Evolutionary conservation across 2,329 filamentous ascomycete genomes (phyloP), one percentile per base, ranked within the genome.

Genomic region (Cordyceps militaris): DNA sequence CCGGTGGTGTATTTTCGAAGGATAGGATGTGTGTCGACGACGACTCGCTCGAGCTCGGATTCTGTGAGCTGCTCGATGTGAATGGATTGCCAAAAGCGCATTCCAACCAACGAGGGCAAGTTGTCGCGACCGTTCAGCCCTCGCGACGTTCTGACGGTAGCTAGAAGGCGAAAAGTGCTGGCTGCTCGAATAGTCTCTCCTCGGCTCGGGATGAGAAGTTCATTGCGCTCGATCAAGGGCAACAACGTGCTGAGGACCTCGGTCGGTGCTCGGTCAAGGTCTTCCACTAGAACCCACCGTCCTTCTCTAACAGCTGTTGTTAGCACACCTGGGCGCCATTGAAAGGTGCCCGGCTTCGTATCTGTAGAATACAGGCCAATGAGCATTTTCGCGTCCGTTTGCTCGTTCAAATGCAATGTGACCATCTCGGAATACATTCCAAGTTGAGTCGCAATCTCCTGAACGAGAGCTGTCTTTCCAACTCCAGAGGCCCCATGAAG

Each of bases 311-410:
- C 91, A 36, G 95, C 95, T 30, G 91, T 96, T 0, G 94, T 97
- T 64, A 99, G 76, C 21, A 97, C 89, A 73, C 94, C 94, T 3
- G 94, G 84, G 60, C 89, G 85, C 94, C 94, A 99, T 52, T 84
- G 83, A 69, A 99, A 99, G 10, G 89, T 92, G 1, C 92, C 92
- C 1, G 91, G 92, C 60, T 87, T 88, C 16, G 88, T 84, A 59
- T 91, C 92, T 23, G 91, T 94, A 1, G 93, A 89, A 72, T 99
- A 97, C 69, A 97, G 84, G 3, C 94, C 94, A 61, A 99, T 84
- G 42, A 99, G 83, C 76, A 96, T 89, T 72, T 99, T 99, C 0
- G 93, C 92, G 72, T 99, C 94, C 2, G 92, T 97, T 71, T 99
- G 95, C 72, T 97, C 94, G 69, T 99, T 99, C 34, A 99, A 78